phyloP scores from a whole-genome alignment of 2,329 filamentous ascomycete species.

The Fusarium equiseti region DNA sequence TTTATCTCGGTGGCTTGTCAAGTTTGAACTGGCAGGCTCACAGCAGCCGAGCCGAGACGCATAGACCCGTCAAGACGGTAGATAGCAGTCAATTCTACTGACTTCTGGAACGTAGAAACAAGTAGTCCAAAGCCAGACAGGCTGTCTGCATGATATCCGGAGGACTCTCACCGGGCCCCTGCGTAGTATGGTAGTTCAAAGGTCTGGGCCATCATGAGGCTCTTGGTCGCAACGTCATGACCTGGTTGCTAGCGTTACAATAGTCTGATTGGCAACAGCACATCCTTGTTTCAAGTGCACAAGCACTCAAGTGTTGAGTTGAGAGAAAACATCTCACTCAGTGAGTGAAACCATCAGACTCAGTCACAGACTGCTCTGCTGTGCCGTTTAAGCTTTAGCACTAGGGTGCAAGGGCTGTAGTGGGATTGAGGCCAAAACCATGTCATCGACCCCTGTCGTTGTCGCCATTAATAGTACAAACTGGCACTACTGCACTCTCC shows the following conservation, averaged over 20 bases:
- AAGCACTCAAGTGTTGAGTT: background rate
- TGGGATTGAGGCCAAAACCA: slow-evolving; percentile 13
- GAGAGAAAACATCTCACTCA: slow-evolving; percentile 4
- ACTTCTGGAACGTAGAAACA: background rate
- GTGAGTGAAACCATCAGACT: slow-evolving; percentile 10
- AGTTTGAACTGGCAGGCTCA: slow-evolving; percentile 9
- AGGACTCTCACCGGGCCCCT: background rate
- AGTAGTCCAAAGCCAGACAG: background rate
- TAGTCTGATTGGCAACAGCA: slow-evolving; percentile 1
- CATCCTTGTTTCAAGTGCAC: background rate
- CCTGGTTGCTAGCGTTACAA: background rate
- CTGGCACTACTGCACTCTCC: slow-evolving; percentile 15
- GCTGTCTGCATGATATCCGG: background rate
- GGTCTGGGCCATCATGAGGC: background rate
- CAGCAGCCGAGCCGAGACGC: slow-evolving; percentile 13
- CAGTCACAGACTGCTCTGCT: slow-evolving; percentile 3
- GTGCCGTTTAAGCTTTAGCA: slow-evolving; percentile 44
- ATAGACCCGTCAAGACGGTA: slow-evolving; percentile 12
- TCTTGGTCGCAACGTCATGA: slow-evolving; percentile 6
- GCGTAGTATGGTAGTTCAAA: background rate
- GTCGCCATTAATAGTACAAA: slow-evolving; percentile 43
- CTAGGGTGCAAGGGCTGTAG: slow-evolving; percentile 24
- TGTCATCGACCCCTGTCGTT: slow-evolving; percentile 8
- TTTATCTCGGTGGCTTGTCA: slow-evolving; percentile 26
- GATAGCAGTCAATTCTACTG: background rate